Base-by-base conservation (phyloP, 352 stramenopile genomes). In the Halophytophthora batemanensis region DNA sequence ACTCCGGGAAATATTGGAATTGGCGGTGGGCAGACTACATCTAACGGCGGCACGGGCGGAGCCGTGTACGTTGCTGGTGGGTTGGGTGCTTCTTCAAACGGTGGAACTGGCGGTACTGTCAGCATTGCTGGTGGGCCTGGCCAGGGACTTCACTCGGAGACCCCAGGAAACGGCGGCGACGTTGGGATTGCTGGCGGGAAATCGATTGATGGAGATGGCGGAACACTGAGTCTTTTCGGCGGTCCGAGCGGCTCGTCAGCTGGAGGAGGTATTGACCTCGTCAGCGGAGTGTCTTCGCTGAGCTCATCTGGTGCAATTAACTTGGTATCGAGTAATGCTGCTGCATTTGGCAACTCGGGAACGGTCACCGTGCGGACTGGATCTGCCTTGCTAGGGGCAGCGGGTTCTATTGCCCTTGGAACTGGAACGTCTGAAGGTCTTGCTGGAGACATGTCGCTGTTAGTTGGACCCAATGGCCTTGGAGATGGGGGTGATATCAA, bases 401-500 rank as follows among this genome's bases (percentile, higher is more conserved):
- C 58, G 54, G 81, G 81, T 6, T 60, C 63, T 1, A 59, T 92
- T 37, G 50, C 50, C 4, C 54, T 92, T 38, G 39, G 15, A 25
- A 89, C 76, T 31, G 78, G 81, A 23, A 46, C 46, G 21, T 76
- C 72, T 21, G 53, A 74, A 50, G 50, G 64, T 19, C 35, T 45
- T 25, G 66, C 72, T 37, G 81, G 81, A 8, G 57, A 46, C 29
- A 55, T 87, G 43, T 57, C 44, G 12, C 25, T 87, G 12, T 22
- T 50, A 14, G 61, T 88, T 21, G 74, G 76, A 33, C 49, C 57
- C 19, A 84, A 66, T 62, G 60, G 39, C 5, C 52, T 62, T 59
- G 71, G 71, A 3, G 70, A 86, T 51, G 82, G 79, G 19, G 76
- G 77, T 15, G 53, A 60, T 34, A 71, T 93, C 25, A 59, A 41